Percentiles rank a stretch among this genome's conserved stretches.
Conservation (phyloP, 352 stramenopile species). For the Globisporangium okanoganense region DNA sequence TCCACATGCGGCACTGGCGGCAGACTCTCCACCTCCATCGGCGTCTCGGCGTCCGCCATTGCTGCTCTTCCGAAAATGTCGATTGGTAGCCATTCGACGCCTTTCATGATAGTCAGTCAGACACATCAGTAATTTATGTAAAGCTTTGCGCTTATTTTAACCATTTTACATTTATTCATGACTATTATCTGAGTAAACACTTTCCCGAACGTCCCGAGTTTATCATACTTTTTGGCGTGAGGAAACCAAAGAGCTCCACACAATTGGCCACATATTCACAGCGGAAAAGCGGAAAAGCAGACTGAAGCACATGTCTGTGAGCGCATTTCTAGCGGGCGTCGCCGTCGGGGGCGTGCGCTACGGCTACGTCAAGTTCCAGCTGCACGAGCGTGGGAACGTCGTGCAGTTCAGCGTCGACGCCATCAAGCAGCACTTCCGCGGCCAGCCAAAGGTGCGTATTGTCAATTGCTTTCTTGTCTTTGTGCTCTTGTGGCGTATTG, state of each 20-base stretch:
- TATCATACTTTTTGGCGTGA: not conserved
- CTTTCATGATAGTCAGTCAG: conserved; percentile 1
- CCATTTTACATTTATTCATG: not conserved
- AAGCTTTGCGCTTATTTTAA: not conserved
- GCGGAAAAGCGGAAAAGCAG: not conserved
- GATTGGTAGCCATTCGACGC: conserved; percentile 12
- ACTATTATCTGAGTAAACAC: not conserved
- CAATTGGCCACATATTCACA: not conserved
- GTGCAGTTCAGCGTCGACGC: conserved; percentile 64
- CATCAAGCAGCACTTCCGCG: conserved; percentile 59
- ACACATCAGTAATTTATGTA: not conserved
- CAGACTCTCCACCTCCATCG: conserved; percentile 38
- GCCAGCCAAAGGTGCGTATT: conserved; percentile 22
- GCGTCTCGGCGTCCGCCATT: conserved; percentile 16
- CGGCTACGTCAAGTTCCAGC: conserved; percentile 62
- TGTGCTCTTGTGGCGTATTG: not conserved
- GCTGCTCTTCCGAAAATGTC: conserved; percentile 9
- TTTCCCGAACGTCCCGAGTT: not conserved
- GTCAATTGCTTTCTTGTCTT: not conserved
- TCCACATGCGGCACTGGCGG: conserved; percentile 9
- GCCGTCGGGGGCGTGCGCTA: conserved; percentile 62
- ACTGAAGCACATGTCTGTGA: conserved; percentile 43
- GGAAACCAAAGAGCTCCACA: conserved; percentile 5
- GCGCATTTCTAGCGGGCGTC: conserved; percentile 65
- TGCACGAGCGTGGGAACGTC: conserved; percentile 64